Base-by-base conservation (phyloP, 1,139 yeast species). In the Suhomyces bokatorum region DNA sequence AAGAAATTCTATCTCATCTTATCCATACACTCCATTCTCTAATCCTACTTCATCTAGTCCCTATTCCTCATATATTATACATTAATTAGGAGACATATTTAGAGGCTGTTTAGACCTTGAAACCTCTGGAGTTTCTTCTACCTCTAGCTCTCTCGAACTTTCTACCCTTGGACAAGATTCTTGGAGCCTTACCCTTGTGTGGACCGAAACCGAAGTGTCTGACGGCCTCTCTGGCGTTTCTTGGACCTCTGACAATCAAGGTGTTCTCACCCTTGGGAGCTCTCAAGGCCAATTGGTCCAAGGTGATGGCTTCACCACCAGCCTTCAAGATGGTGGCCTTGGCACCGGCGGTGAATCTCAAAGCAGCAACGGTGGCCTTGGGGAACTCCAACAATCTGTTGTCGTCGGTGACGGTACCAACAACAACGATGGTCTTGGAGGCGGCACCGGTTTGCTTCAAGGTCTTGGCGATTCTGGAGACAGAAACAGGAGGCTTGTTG, bases 131-230 rank as follows among this genome's bases (percentile, higher is more conserved):
- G 77, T 82, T 86, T 83, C 99, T 86, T 78, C 88, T 95, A 85
- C 99, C 99, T 88, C 99, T 93, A 69, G 97, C 99, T 79, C 95
- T 89, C 85, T 95, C 99, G 84, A 93, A 93, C 83, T 93, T 95
- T 85, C 98, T 93, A 75, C 99, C 99, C 78, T 83, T 90, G 59
- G 98, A 91, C 71, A 79, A 70, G 76, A 93, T 86, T 83, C 96
- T 90, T 80, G 99, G 99, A 69, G 98, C 99, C 88, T 93, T 95
- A 80, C 84, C 80, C 85, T 88, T 87, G 95, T 95, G 98, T 70
- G 99, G 99, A 80, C 99, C 99, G 78, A 93, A 74, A 77, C 99
- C 99, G 73, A 95, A 95, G 87, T 93, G 99, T 84, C 98, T 89
- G 67, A 89, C 98, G 67, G 99, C 97, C 83, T 93, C 98, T 84